Conservation (phyloP, 2,329 filamentous ascomycete species). For the Myriosclerotinia duriaeana region DNA sequence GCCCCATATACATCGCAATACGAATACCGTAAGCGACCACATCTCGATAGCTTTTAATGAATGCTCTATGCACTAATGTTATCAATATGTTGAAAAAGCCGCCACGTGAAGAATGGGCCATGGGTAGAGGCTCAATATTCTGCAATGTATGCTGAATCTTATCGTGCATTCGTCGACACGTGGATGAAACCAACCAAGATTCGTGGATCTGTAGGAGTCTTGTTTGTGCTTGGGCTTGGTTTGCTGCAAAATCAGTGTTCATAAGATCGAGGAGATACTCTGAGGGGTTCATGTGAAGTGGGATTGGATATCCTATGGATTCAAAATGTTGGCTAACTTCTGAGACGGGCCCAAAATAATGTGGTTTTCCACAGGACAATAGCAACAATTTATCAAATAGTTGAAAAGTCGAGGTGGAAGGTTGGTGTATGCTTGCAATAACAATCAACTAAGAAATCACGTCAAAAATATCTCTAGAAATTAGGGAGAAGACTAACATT, state of each 20-base stretch:
- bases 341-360: conserved; percentile 68
- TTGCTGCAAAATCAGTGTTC: conserved; percentile 69
- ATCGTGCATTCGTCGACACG: conserved; percentile 41
- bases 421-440: conserved; percentile 82
- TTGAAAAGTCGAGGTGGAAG: conserved; percentile 74
- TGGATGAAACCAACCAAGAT: conserved; percentile 54
- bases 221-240: conserved; percentile 48
- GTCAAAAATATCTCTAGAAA: conserved; percentile 46
- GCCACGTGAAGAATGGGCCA: conserved; percentile 36
- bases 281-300: conserved; percentile 72
- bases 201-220: conserved; percentile 54
- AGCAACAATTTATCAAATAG: conserved; percentile 79
- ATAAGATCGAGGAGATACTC: conserved; percentile 78
- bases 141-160: conserved; percentile 34
- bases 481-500: conserved; percentile 55
- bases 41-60: conserved; percentile 82
- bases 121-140: conserved; percentile 25
- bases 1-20: conserved; percentile 75
- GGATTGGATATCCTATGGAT: conserved; percentile 59
- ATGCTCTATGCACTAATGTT: conserved; percentile 72
- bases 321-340: conserved; percentile 64
- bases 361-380: conserved; percentile 67
- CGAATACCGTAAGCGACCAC: conserved; percentile 81
- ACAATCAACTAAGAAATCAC: conserved; percentile 61
- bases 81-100: conserved; percentile 49